Evolutionary conservation across 2,329 filamentous ascomycete genomes (phyloP).

Genomic region (Byssothecium circinans): DNA sequence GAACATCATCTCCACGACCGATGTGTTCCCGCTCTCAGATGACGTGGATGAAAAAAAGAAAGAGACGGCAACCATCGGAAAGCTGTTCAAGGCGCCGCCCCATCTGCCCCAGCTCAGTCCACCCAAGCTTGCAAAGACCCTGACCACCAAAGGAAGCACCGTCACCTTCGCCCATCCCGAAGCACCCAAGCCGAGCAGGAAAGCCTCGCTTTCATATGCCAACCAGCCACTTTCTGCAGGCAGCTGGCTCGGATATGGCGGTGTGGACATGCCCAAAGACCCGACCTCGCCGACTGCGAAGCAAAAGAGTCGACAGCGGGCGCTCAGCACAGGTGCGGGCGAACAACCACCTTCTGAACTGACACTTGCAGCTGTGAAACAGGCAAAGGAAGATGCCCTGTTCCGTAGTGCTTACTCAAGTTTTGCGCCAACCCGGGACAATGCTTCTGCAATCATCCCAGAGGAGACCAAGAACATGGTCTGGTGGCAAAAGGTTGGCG

Average conservation of each 20-base stretch:
- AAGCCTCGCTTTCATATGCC: conserved; percentile 60
- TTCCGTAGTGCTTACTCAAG: conserved; percentile 78
- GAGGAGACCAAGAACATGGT: conserved; percentile 67
- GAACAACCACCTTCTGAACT: conserved; percentile 54
- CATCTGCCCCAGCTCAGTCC: conserved; percentile 67
- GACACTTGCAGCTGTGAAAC: conserved; percentile 48
- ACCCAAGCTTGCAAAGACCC: conserved; percentile 70
- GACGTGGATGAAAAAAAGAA: conserved; percentile 50
- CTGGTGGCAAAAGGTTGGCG: conserved; percentile 76
- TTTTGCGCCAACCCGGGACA: conserved; percentile 76
- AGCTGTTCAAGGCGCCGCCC: conserved; percentile 70
- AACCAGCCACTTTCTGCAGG: conserved; percentile 67
- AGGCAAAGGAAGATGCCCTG: conserved; percentile 70
- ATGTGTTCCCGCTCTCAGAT: conserved; percentile 59
- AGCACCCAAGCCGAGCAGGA: conserved; percentile 49
- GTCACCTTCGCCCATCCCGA: conserved; percentile 57
- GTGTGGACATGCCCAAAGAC: conserved; percentile 46
- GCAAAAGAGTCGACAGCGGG: conserved; percentile 71
- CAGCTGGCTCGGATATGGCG: conserved; percentile 63
- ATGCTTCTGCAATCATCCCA: conserved; percentile 70
- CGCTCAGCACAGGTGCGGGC: conserved; percentile 65
- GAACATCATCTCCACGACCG: conserved; percentile 70
- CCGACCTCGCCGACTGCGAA: conserved; percentile 63
- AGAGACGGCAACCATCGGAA: conserved; percentile 67
- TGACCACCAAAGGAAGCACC: conserved; percentile 60